phyloP scores from a whole-genome alignment of 2,329 filamentous ascomycete genomes.

The Stylonectria norvegica region DNA sequence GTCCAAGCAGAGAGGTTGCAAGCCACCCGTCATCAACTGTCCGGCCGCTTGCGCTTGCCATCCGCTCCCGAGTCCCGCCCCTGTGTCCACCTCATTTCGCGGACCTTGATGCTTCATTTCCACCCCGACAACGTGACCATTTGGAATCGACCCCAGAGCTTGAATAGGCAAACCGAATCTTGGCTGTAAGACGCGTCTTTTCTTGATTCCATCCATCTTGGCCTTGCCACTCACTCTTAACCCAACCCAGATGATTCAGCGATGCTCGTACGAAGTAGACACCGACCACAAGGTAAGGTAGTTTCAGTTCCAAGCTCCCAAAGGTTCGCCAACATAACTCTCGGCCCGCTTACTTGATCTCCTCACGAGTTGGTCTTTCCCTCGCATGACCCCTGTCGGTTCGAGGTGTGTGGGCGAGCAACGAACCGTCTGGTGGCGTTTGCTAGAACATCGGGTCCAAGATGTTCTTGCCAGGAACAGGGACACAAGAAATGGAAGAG shows the following conservation, averaged over 20 bases:
- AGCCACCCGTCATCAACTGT: slow-evolving; percentile 13
- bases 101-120: slow-evolving; percentile 25
- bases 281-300: too few species aligned
- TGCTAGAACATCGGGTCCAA: background rate
- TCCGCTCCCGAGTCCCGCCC: slow-evolving; percentile 3
- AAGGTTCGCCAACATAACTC: background rate
- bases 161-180: too few species aligned
- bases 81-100: slow-evolving; percentile 25
- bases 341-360: background rate
- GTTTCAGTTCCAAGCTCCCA: slow-evolving; percentile 9
- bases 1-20: slow-evolving; percentile 16
- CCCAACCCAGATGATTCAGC: too few species aligned
- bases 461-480: background rate
- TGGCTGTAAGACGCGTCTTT: too few species aligned
- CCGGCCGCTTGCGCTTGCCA: slow-evolving; percentile 9
- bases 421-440: background rate
- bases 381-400: background rate
- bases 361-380: slow-evolving; percentile 1
- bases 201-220: too few species aligned
- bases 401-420: background rate
- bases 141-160: background rate
- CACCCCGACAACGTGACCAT: slow-evolving; percentile 15
- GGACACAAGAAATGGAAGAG: background rate
- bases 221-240: too few species aligned
- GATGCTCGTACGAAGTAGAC: too few species aligned